Conservation (phyloP, 345 rosid species). For the Microthlaspi erraticum region DNA sequence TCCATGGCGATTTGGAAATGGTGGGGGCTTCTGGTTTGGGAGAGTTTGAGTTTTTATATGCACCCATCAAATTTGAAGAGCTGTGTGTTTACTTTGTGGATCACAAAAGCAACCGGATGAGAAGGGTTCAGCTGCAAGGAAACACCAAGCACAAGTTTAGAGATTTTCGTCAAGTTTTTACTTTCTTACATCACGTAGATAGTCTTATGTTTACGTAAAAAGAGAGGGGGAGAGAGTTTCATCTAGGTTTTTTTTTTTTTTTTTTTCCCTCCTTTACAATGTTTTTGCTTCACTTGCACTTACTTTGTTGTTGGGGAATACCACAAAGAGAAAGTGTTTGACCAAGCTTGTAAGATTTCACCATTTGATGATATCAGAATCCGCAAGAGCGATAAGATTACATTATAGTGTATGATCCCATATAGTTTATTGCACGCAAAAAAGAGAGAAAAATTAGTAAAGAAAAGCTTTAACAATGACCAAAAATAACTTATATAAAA, state of each 20-base stretch:
- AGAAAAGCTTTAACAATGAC: background rate
- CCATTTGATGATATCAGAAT: no score
- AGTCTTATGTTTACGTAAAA: background rate
- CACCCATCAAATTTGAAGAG: background rate
- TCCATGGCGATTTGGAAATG: background rate
- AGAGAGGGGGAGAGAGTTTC: background rate
- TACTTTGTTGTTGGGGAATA: no score
- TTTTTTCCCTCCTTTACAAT: no score
- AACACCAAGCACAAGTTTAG: background rate
- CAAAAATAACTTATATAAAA: background rate
- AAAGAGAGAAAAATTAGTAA: background rate
- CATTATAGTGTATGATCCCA: background rate
- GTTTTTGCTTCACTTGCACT: background rate
- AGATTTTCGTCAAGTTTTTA: no score
- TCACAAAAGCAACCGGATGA: background rate
- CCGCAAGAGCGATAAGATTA: no score
- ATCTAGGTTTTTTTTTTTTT: background rate
- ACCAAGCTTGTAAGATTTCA: no score
- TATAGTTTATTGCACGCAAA: background rate
- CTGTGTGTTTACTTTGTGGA: background rate
- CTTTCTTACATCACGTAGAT: background rate
- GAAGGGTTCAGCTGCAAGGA: background rate
- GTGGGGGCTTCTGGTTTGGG: conserved; percentile 1
- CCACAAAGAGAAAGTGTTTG: no score
- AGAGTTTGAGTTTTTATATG: background rate